Percentiles rank a stretch among this genome's conserved stretches.
Conservation (phyloP, 2,329 filamentous ascomycete species). For the Botryosphaeria agaves region DNA sequence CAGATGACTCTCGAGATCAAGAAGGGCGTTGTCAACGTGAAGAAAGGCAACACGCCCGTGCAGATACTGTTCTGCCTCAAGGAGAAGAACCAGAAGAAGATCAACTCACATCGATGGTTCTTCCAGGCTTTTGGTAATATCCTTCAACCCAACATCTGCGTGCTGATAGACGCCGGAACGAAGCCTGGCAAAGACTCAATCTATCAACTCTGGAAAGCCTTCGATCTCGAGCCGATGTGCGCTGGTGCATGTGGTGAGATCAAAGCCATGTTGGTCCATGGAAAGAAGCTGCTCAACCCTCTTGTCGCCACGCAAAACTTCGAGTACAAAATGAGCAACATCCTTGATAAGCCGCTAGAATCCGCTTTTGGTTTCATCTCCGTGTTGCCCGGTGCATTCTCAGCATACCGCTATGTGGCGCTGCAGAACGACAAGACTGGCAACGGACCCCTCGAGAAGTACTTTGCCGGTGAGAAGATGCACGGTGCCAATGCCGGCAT, state of each 20-base stretch:
- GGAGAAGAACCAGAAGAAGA: constrained; percentile 99
- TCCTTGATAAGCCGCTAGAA: constrained; percentile 92
- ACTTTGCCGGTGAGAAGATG: constrained; percentile 93
- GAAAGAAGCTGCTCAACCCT: constrained; percentile 81
- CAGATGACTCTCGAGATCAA: constrained; percentile 80
- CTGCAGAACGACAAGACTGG: constrained; percentile 94
- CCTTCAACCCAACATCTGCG: constrained; percentile 89
- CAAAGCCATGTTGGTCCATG: constrained; percentile 86
- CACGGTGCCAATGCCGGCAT: constrained; percentile 86
- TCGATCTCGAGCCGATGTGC: constrained; percentile 94
- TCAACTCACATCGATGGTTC: constrained; percentile 99
- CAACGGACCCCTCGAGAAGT: constrained; percentile 83
- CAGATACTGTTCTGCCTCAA: constrained; percentile 97
- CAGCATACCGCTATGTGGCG: constrained; percentile 89
- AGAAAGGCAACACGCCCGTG: constrained; percentile 71
- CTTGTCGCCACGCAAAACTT: constrained; percentile 95
- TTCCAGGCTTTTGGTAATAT: constrained; percentile 92
- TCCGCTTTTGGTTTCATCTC: constrained; percentile 97
- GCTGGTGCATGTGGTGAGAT: constrained; percentile 96
- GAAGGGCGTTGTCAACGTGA: constrained; percentile 70
- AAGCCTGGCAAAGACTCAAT: constrained; percentile 88
- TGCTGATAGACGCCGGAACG: constrained; percentile 89
- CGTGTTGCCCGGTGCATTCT: constrained; percentile 91
- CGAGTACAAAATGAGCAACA: constrained; percentile 99
- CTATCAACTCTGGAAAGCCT: constrained; percentile 97